Evolutionary conservation across 768 basidiomycete species (phyloP).

Genomic region (Sporobolomyces pararoseus): DNA sequence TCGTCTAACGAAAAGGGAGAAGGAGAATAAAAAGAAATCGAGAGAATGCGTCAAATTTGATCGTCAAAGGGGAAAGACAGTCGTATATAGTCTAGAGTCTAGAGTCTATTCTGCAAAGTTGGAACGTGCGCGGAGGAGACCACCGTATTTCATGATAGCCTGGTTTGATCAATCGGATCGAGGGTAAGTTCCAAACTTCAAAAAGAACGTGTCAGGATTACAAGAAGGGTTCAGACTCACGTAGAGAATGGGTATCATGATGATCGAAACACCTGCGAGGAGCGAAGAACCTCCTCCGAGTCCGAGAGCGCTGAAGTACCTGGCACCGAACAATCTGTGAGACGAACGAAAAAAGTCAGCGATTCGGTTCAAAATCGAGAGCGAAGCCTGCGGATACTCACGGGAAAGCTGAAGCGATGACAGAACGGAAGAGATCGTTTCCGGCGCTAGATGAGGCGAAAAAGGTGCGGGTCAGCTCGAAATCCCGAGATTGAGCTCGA

Average conservation of each 20-base stretch:
- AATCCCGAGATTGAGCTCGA: background rate
- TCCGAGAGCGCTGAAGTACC: constrained; percentile 47
- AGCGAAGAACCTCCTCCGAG: constrained; percentile 48
- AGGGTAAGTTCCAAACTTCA: too few relatives aligned
- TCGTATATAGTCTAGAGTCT: too few relatives aligned
- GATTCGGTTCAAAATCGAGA: background rate
- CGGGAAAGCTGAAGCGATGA: constrained; percentile 43
- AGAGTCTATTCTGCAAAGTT: constrained; percentile 12
- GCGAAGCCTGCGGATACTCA: background rate
- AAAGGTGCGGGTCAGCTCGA: background rate
- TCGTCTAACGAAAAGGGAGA: too few relatives aligned
- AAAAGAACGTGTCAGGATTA: too few relatives aligned
- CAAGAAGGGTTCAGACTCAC: constrained; percentile 27
- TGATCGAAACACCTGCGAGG: constrained; percentile 47
- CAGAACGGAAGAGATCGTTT: constrained; percentile 50
- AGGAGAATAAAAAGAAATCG: too few relatives aligned
- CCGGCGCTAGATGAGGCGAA: constrained; percentile 40
- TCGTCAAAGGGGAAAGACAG: too few relatives aligned
- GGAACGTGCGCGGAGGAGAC: constrained; percentile 20
- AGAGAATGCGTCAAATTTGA: background rate
- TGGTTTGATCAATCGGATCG: background rate
- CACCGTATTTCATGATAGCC: constrained; percentile 30
- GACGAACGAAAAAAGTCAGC: background rate
- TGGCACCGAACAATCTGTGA: constrained; percentile 44
- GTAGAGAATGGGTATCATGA: constrained; percentile 48